Conservation (phyloP, 345 rosid genomes). For the Jatropha curcas region DNA sequence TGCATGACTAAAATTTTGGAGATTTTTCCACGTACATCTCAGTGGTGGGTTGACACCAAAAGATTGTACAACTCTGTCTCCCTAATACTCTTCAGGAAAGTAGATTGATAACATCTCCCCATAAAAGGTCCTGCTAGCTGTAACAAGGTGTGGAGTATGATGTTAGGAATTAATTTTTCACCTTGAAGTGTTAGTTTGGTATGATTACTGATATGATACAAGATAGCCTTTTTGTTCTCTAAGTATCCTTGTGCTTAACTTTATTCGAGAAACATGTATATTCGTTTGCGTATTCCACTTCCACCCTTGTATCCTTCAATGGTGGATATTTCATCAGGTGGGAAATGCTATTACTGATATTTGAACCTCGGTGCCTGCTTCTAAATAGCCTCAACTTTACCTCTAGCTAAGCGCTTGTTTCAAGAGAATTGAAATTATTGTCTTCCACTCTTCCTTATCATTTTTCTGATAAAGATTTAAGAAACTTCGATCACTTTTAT, state of each 20-base stretch:
- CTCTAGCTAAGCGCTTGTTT: neutral
- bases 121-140: neutral
- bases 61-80: neutral
- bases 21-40: neutral
- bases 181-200: neutral
- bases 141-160: neutral
- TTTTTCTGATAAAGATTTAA: conserved; percentile 6
- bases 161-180: neutral
- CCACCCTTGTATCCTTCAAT: neutral
- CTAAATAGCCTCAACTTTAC: neutral
- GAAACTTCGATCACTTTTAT: conserved; percentile 16
- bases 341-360: neutral
- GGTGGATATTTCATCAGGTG: neutral
- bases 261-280: neutral
- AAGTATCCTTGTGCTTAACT: neutral
- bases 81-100: neutral
- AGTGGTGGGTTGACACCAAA: neutral
- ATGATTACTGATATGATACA: neutral
- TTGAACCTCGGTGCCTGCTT: neutral
- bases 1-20: neutral
- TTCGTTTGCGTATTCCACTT: no score
- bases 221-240: neutral
- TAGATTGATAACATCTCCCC: neutral
- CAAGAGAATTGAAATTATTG: neutral
- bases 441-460: neutral